A percentile compares a stretch with the other conserved stretches of the same genome.
Evolutionary conservation across 2,329 filamentous ascomycete species (phyloP).

Genomic region (Penicillium rolfsii): DNA sequence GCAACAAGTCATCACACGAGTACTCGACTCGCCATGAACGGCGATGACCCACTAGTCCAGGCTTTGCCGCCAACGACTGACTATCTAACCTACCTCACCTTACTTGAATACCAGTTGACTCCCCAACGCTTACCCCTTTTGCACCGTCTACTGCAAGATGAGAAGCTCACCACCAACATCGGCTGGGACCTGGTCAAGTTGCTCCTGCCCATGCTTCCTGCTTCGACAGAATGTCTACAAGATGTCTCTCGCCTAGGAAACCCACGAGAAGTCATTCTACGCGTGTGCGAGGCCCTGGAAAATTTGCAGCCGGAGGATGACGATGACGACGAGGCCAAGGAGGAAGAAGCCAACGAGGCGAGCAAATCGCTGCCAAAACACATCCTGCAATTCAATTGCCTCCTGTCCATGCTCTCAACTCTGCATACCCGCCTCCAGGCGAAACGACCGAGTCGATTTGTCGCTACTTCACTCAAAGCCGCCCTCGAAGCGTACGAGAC

Average conservation of each 20-base stretch:
- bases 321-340: conserved; percentile 39
- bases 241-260: conserved; percentile 66
- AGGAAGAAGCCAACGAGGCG: conserved; percentile 25
- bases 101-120: conserved; percentile 67
- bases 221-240: conserved; percentile 61
- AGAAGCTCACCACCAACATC: conserved; percentile 63
- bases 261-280: conserved; percentile 65
- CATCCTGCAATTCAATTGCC: conserved; percentile 29
- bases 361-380: conserved; percentile 20
- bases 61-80: conserved; percentile 65
- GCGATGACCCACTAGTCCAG: conserved; percentile 56
- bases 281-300: conserved; percentile 64
- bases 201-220: conserved; percentile 62
- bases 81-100: conserved; percentile 67
- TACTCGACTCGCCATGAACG: conserved; percentile 20
- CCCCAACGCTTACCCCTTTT: conserved; percentile 60
- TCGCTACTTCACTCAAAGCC: conserved; percentile 66
- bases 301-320: conserved; percentile 55
- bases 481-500: conserved; percentile 63
- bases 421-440: conserved; percentile 66
- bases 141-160: conserved; percentile 63
- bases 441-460: conserved; percentile 65
- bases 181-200: conserved; percentile 69
- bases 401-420: conserved; percentile 56
- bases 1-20: background rate